Evolutionary conservation across 2,329 filamentous ascomycete genomes (phyloP).

Genomic region (Fusarium tupiense): DNA sequence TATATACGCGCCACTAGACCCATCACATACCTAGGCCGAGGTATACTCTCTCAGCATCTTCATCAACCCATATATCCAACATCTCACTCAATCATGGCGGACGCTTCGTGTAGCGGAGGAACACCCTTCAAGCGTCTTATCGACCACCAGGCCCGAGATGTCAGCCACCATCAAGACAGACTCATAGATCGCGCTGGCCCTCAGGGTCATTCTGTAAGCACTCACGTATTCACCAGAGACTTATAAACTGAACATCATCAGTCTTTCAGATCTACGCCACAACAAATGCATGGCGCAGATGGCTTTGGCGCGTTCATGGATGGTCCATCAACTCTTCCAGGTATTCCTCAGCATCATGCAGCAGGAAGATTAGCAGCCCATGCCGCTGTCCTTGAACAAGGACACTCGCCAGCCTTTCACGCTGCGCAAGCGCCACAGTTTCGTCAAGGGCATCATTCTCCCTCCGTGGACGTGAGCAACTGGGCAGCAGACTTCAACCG

Average conservation of each 20-base stretch:
- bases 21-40: slow-evolving; percentile 29
- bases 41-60: slow-evolving; percentile 16
- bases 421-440: slow-evolving; percentile 37
- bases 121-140: slow-evolving; percentile 56
- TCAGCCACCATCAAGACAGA: slow-evolving; percentile 55
- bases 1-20: not conserved
- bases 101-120: slow-evolving; percentile 54
- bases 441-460: slow-evolving; percentile 37
- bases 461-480: slow-evolving; percentile 40
- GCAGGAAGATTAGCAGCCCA: slow-evolving; percentile 49
- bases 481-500: slow-evolving; percentile 53
- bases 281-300: slow-evolving; percentile 43
- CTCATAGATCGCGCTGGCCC: slow-evolving; percentile 45
- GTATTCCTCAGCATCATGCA: slow-evolving; percentile 47
- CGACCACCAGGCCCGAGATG: slow-evolving; percentile 54
- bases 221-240: not conserved
- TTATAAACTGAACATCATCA: slow-evolving; percentile 17
- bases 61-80: not conserved
- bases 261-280: slow-evolving; percentile 49
- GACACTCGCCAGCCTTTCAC: slow-evolving; percentile 37
- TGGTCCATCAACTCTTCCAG: slow-evolving; percentile 41
- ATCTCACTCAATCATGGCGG: slow-evolving; percentile 47
- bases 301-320: slow-evolving; percentile 51
- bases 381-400: slow-evolving; percentile 46
- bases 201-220: slow-evolving; percentile 46